Evolutionary conservation across 2,329 filamentous ascomycete species (phyloP).

Genomic region (Verruconis gallopava): DNA sequence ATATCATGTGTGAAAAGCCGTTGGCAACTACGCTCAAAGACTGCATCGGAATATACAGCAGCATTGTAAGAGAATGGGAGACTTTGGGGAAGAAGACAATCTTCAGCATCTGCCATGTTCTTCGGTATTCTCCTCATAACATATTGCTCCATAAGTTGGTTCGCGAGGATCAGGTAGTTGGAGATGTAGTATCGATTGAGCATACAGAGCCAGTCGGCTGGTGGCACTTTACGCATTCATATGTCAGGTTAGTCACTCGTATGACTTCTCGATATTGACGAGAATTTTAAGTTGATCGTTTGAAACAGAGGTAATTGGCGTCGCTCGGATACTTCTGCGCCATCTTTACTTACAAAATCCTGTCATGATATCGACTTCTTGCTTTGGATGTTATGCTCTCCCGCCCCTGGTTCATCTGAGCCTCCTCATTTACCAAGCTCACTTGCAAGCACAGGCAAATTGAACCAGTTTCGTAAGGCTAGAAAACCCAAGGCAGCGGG

Average conservation of each 20-base stretch:
- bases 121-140: slow-evolving; percentile 89
- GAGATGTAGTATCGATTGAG: slow-evolving; percentile 72
- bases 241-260: slow-evolving; percentile 46
- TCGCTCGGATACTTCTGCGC: slow-evolving; percentile 61
- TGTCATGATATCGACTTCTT: slow-evolving; percentile 94
- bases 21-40: slow-evolving; percentile 67
- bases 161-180: slow-evolving; percentile 61
- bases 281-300: background rate
- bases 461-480: slow-evolving; percentile 64
- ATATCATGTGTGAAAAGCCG: slow-evolving; percentile 94
- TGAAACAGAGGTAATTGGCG: slow-evolving; percentile 71
- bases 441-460: slow-evolving; percentile 61
- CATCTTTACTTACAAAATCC: slow-evolving; percentile 81
- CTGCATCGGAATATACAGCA: slow-evolving; percentile 60
- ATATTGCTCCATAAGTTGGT: slow-evolving; percentile 69
- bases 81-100: slow-evolving; percentile 29
- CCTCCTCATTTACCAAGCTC: slow-evolving; percentile 56
- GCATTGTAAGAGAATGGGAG: slow-evolving; percentile 28
- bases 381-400: slow-evolving; percentile 78
- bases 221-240: slow-evolving; percentile 91
- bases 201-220: slow-evolving; percentile 92
- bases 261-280: background rate
- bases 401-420: slow-evolving; percentile 31
- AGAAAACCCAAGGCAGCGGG: slow-evolving; percentile 68
- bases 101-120: slow-evolving; percentile 86